A percentile compares a stretch with the other conserved stretches of the same genome.
phyloP scores from a whole-genome alignment of 106 monocot species.

The Phalaenopsis equestris region DNA sequence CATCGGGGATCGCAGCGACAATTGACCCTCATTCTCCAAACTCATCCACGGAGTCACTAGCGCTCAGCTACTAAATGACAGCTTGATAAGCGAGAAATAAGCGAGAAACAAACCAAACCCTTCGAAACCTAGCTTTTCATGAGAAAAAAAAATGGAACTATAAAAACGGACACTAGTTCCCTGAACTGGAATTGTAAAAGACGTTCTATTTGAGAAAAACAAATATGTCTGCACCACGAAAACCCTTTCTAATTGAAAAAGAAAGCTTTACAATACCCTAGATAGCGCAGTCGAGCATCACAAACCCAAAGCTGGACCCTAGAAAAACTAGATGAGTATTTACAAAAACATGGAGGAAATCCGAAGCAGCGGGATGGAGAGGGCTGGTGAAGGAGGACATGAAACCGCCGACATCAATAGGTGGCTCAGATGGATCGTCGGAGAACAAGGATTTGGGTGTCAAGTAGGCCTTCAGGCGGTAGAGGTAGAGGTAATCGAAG shows the following conservation, averaged over 20 bases:
- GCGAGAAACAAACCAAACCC: background rate
- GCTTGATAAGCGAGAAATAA: background rate
- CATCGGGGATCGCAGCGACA: constrained; percentile 6
- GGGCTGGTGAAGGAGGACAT: background rate
- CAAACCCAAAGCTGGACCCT: background rate
- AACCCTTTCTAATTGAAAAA: background rate
- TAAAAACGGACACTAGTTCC: background rate
- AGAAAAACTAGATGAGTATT: background rate
- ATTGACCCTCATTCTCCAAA: constrained; percentile 30
- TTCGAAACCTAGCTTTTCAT: constrained; percentile 1
- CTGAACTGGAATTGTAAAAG: background rate
- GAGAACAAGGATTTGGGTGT: background rate
- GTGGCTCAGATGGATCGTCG: background rate
- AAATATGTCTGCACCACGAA: background rate
- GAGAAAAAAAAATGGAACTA: background rate
- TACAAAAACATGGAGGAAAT: background rate
- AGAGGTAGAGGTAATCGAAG: background rate
- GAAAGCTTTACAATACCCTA: constrained; percentile 2
- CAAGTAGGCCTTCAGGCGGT: background rate
- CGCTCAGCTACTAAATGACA: background rate
- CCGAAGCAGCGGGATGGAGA: background rate
- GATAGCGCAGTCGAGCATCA: background rate
- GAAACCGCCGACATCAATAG: background rate
- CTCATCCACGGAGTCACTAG: constrained; percentile 25
- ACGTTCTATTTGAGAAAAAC: background rate